Evolutionary conservation across 2,329 filamentous ascomycete genomes (phyloP), one percentile per base, ranked within the genome.

Genomic region (Xylaria sp.): DNA sequence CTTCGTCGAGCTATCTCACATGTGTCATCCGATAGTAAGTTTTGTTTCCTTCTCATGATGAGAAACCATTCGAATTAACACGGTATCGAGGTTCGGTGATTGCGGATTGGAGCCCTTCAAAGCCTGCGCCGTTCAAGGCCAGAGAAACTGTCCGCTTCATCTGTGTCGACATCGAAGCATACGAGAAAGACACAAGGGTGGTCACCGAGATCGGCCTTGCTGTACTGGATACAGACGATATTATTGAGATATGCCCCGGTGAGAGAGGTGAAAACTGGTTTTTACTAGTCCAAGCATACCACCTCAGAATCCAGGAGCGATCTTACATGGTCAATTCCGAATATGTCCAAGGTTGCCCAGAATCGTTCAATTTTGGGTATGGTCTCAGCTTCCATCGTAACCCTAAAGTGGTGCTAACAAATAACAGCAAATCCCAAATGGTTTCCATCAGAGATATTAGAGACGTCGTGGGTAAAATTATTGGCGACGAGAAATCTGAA

Each of bases 181-280:
- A 90, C 67, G 96, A 99, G 79, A 81, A 82, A 25, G 83, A 88
- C 54, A 87, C 89, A 13, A 82, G 85, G 41, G 83, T 88, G 13
- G 86, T 98, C 67, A 97, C 94, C 0, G 96, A 99, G 79, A 85
- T 99, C 48, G 96, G 96, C 0, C 84, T 99, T 49, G 91, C 93
- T 1, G 90, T 91, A 2, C 84, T 98, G 0, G 94, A 98, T 78
- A 94, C 92, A 0, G 74, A 79, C 4, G 79, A 86, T 46, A 77
- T 94, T 25, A 74, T 80, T 0, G 81, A 79, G 8, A 70, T 89
- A 0, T 75, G 87, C 0, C 92, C 92, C 2, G 92, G 92, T 0
- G 75, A 82, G 2, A 80, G 83, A 31, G 93, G 90, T 2, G 74
- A 82, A 49, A 85, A 89, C 46, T 98, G 94, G 94, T 87, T 88